These are phyloP conservation scores for Aspergillus awamori DNA, from an alignment of 2,329 filamentous ascomycete genomes.

Conservation along the genomic window DNA sequence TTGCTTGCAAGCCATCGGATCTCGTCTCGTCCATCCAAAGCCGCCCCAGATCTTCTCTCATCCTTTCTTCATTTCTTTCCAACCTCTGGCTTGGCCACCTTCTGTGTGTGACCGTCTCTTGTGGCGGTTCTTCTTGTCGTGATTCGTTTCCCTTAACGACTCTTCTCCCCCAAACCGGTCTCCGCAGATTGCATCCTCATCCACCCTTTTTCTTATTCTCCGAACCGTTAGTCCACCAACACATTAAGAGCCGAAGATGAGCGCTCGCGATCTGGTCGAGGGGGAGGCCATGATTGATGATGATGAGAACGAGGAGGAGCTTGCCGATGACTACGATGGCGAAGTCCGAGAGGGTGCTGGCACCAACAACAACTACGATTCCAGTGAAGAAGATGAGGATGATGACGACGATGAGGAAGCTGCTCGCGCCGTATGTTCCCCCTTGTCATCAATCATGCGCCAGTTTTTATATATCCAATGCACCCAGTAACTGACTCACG, in stretches of 20 bases:
- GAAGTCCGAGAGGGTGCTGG: conserved; percentile 51
- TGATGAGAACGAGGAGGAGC: conserved; percentile 79
- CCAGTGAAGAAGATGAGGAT: conserved; percentile 88
- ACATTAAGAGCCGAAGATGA: conserved; percentile 53
- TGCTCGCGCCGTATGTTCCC: conserved; percentile 65
- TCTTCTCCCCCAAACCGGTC: neutral
- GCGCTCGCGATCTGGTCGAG: conserved; percentile 71
- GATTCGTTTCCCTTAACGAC: neutral
- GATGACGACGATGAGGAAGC: conserved; percentile 91
- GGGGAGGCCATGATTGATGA: conserved; percentile 85
- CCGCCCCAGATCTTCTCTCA: neutral
- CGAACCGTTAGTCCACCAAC: conserved; percentile 5
- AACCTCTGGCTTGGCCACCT: neutral
- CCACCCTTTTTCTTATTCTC: conserved; percentile 1
- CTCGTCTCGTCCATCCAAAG: conserved; percentile 3
- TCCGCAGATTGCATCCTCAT: neutral
- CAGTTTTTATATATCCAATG: neutral
- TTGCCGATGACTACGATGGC: conserved; percentile 71
- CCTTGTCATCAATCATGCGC: neutral
- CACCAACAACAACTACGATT: conserved; percentile 66
- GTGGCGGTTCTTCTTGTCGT: neutral
- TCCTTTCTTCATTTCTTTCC: neutral
- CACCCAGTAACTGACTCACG: conserved; percentile 20
- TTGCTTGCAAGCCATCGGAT: conserved; percentile 1
- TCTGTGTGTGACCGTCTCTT: neutral